phyloP scores from a whole-genome alignment of 306 rosid genomes.

The Cicer judaicum region DNA sequence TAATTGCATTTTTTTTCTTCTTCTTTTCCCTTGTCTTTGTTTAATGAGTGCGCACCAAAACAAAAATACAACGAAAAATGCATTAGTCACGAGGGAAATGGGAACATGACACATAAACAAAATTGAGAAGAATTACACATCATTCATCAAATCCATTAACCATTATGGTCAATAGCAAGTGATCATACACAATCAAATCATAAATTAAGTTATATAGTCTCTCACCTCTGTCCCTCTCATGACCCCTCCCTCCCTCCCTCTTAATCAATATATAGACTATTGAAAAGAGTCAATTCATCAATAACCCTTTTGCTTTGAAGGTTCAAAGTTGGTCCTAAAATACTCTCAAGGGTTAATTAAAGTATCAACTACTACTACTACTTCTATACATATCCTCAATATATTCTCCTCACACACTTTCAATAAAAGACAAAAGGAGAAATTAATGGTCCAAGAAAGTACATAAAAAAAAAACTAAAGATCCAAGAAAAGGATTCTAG shows the following conservation, averaged over 20 bases:
- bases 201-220: conserved; percentile 16
- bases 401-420: conserved; percentile 41
- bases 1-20: conserved; percentile 20
- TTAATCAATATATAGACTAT: conserved; percentile 31
- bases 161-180: conserved; percentile 34
- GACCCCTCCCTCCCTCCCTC: conserved; percentile 23
- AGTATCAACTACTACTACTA: conserved; percentile 38
- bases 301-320: conserved; percentile 14
- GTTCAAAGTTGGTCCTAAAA: conserved; percentile 43
- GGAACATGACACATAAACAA: conserved; percentile 6
- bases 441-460: conserved; percentile 47
- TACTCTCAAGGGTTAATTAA: conserved; percentile 40
- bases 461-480: conserved; percentile 39
- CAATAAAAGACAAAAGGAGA: conserved; percentile 4
- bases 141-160: conserved; percentile 38
- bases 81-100: neutral
- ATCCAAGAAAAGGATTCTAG: conserved; percentile 7
- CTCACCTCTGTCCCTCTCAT: conserved; percentile 31
- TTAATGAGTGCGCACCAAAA: conserved; percentile 28
- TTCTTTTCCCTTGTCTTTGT: conserved; percentile 27
- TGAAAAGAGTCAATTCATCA: conserved; percentile 32
- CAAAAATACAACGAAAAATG: neutral
- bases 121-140: conserved; percentile 9
- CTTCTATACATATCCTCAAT: conserved; percentile 34
- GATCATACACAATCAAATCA: conserved; percentile 36